Conservation (phyloP, 257 asterid species). For the Lycium ferocissimum region DNA sequence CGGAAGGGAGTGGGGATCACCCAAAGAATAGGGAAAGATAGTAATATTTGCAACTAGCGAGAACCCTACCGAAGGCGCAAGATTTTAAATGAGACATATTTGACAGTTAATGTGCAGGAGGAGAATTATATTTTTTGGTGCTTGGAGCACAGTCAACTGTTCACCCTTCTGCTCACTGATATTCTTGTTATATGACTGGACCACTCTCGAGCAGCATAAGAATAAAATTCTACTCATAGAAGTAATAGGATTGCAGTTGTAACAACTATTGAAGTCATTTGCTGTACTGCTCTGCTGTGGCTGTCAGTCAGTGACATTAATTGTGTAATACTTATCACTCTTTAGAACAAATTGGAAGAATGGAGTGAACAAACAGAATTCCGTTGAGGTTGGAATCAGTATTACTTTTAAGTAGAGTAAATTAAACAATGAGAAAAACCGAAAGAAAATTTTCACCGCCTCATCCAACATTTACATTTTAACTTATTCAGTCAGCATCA, state of each 20-base stretch:
- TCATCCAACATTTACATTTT: not conserved
- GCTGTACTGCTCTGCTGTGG: too few relatives aligned
- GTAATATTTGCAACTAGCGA: too few relatives aligned
- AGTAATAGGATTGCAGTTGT: not conserved
- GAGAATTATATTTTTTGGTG: not conserved
- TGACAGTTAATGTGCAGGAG: not conserved
- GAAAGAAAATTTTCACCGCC: not conserved
- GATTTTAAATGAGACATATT: not conserved
- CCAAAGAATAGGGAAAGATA: not conserved
- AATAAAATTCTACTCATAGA: not conserved
- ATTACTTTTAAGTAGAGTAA: not conserved
- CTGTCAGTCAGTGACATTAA: constrained; percentile 4
- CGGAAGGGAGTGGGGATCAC: constrained; percentile 8
- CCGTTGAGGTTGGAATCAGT: not conserved
- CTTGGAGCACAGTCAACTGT: not conserved
- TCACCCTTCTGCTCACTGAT: not conserved
- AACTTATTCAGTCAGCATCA: not conserved
- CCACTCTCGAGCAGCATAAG: not conserved
- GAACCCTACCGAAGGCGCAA: not conserved
- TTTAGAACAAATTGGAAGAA: not conserved
- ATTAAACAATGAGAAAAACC: not conserved
- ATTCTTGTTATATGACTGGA: not conserved
- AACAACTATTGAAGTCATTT: constrained; percentile 1
- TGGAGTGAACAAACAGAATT: too few relatives aligned
- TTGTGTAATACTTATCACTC: not conserved